Evolutionary conservation across 2,329 filamentous ascomycete species (phyloP), one percentile per base, ranked within the genome.

Genomic region (Hortaea sp.): DNA sequence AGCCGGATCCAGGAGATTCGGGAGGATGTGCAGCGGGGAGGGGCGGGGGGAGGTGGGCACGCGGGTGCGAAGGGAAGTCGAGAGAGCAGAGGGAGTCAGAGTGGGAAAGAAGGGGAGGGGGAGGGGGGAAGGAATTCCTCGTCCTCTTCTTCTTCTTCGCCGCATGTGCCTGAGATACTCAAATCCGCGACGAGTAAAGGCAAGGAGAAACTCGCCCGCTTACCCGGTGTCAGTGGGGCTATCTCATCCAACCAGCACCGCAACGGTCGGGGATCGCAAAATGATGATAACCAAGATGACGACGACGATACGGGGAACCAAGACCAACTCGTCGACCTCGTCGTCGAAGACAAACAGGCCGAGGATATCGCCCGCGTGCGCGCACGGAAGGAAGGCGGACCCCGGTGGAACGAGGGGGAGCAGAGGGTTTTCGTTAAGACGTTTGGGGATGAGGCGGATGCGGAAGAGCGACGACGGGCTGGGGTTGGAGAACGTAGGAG

Each of bases 281-380:
- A 20, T 20, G 2, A 20, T 4, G 2, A 20, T 20, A 4, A 20
- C 20, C 20, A 20, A 20, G 20, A 20, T 4, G 20, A 20, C 20
- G 20, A 20, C 20, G 20, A 20, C 20, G 20, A 20, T 20, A 20
- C 20, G 20, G 20, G 20, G 20, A 20, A 20, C 20, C 20, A 20
- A 20, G 20, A 20, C 20, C 81, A 84, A 54, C 66, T 84, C 5
- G 80, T 84, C 7, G 81, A 85, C 59, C 66, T 85, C 4, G 74
- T 84, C 0, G 77, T 85, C 6, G 79, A 84, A 65, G 78, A 84
- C 57, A 72, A 66, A 39, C 63, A 78, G 41, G 79, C 78, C 5
- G 80, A 83, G 58, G 73, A 79, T 45, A 68, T 76, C 41, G 79
- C 83, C 49, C 74, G 77, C 41, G 74, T 77, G n/a, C 71, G 79